Conservation (phyloP, 2,329 filamentous ascomycete genomes). For the Microdochium bolleyi region DNA sequence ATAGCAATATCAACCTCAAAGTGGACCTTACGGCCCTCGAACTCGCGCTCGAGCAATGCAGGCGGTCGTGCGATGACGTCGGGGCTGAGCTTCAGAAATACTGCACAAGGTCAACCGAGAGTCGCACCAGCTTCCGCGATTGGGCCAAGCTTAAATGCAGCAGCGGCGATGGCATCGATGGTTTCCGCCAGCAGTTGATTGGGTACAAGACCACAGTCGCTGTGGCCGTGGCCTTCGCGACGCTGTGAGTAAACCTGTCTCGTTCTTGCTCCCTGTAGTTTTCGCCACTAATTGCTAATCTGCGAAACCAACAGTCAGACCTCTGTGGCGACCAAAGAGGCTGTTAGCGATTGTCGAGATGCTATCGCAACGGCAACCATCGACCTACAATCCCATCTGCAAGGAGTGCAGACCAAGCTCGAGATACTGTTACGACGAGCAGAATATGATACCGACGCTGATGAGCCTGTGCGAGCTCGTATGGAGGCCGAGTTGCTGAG, state of each 20-base stretch:
- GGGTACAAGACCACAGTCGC: constrained; percentile 1
- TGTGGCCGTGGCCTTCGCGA: constrained; percentile 1
- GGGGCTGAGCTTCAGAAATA: neutral
- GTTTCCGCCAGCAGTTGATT: constrained; percentile 1
- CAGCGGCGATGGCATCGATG: constrained; percentile 2
- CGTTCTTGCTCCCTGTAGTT: neutral
- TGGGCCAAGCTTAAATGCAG: constrained; percentile 2
- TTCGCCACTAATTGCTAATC: neutral
- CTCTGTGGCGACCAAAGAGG: neutral
- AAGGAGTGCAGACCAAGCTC: neutral
- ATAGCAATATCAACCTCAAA: neutral
- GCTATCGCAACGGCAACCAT: neutral
- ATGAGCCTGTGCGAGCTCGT: neutral
- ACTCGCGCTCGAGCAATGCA: constrained; percentile 1
- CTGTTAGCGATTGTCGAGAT: neutral
- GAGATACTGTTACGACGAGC: neutral
- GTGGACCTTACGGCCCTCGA: constrained; percentile 1
- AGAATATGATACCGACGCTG: neutral
- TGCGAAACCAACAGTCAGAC: neutral
- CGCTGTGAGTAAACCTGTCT: constrained; percentile 1
- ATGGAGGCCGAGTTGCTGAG: neutral
- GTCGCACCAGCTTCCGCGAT: constrained; percentile 1
- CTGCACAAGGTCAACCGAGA: neutral
- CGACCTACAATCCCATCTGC: neutral
- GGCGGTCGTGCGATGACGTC: neutral